Evolutionary conservation across 192 early-diverging fungal genomes (phyloP).

Genomic region (Entophlyctis helioformis): DNA sequence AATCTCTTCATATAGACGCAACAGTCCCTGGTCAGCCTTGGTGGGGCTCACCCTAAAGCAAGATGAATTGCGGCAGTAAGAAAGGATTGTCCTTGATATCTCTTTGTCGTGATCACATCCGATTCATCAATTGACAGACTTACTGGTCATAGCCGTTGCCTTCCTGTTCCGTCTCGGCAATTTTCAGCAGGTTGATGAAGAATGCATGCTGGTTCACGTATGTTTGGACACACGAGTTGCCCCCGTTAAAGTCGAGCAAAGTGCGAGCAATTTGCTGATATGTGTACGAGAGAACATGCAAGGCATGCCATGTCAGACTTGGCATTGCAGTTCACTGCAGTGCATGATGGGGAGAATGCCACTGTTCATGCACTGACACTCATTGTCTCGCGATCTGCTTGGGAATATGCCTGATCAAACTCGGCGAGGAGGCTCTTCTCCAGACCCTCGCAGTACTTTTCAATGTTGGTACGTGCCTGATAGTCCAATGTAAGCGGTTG

Average conservation of each 20-base stretch:
- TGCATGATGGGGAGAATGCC: too few species aligned
- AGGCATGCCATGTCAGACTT: too few species aligned
- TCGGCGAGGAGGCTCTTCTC: constrained; percentile 78
- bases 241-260: constrained; percentile 90
- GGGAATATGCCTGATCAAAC: constrained; percentile 77
- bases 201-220: constrained; percentile 98
- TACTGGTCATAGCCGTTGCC: too few species aligned
- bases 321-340: too few species aligned
- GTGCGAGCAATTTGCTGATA: constrained; percentile 81
- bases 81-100: too few species aligned
- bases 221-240: constrained; percentile 81
- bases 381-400: constrained; percentile 64
- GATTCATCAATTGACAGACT: too few species aligned
- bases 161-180: too few species aligned
- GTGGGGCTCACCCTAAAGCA: too few species aligned
- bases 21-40: constrained; percentile 35
- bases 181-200: constrained; percentile 71
- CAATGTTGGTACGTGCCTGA: constrained; percentile 73
- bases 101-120: too few species aligned
- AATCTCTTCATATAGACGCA: constrained; percentile 65
- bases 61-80: too few species aligned
- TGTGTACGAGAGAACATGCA: too few species aligned
- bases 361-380: constrained; percentile 45
- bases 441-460: constrained; percentile 83
- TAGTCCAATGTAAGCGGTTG: too few species aligned